Base-by-base conservation (phyloP, 129 eudicot genomes). In the Scalesia atractyloides region DNA sequence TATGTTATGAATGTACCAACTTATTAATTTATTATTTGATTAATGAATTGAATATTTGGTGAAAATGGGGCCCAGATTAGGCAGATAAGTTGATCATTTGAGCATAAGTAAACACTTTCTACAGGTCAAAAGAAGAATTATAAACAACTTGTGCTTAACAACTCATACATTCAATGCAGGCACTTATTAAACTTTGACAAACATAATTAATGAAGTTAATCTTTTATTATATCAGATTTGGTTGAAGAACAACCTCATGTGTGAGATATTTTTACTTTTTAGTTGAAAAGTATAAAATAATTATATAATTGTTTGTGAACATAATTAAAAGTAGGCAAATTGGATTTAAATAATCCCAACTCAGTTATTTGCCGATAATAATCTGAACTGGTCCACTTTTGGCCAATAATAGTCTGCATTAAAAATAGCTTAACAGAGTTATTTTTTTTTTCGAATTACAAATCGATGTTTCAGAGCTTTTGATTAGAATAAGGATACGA, bases 1-100 rank as follows among this genome's bases (percentile, higher is more conserved):
- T 62, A 53, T 48, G 39, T 58, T 22, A 50, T 49, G 47, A 18
- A 24, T 24, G 26, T 24, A 24, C 2, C 26, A 24, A 76, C 10
- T 9, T 12, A 52, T 39, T 24, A 62, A 79, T 61, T 9, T 12
- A 53, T 39, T 24, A 62, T 75, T 61, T 65, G 66, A 74, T 69
- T 65, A 54, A n/a, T 49, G 19, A 18, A 73, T 73, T 60, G 76
- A 78, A 71, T 74, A 20, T 67, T 64, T 59, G 77, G 69, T 36
- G 48, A 62, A 68, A 81, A 72, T 75, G 86, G 92, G 92, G 56
- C 92, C 92, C 84, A 66, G 44, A 66, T 76, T 76, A 78, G 82
- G 88, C 76, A 74, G 67, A 70, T 30, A 78, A 14, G 62, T 36
- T 72, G 57, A 77, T 51, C 74, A 63, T 59, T 59, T 70, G 69